Percentiles rank a stretch among this genome's conserved stretches.
Evolutionary conservation across 345 rosid species (phyloP).

Genomic region (Ricinus communis): DNA sequence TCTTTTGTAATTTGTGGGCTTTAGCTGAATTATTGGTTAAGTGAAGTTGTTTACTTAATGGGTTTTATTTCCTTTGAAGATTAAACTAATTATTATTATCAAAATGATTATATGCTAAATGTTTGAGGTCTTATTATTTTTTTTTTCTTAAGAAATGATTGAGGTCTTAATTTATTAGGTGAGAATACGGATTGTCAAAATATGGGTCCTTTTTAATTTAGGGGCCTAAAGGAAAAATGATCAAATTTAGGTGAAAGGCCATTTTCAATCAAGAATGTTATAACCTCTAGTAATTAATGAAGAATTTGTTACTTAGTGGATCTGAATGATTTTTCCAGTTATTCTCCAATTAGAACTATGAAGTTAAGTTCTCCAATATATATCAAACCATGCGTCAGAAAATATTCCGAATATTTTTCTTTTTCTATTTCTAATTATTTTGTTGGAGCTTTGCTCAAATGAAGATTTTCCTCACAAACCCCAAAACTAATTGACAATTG

Average conservation of each 20-base stretch:
- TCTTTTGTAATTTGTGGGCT: not conserved
- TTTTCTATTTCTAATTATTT: not conserved
- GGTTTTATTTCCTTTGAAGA: conserved; percentile 1
- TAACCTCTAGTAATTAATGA: not conserved
- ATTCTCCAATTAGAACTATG: not conserved
- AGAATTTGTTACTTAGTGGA: not conserved
- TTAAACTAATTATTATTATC: not conserved
- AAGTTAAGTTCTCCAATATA: not conserved
- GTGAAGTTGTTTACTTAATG: not conserved
- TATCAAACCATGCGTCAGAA: too few species aligned
- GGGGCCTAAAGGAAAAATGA: not conserved
- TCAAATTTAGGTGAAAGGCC: conserved; percentile 11
- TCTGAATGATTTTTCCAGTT: conserved; percentile 5
- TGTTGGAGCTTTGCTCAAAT: not conserved
- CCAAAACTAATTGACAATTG: too few species aligned
- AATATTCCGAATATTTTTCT: not conserved
- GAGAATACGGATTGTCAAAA: not conserved
- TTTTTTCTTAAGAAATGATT: too few species aligned
- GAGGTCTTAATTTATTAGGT: not conserved
- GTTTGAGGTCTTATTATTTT: too few species aligned
- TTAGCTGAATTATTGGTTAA: not conserved
- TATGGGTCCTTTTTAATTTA: not conserved
- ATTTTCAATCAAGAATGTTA: conserved; percentile 20
- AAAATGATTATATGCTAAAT: too few species aligned
- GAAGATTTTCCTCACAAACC: not conserved